Conservation (phyloP, 2,329 filamentous ascomycete genomes). For the Pleoardoris graminearum region DNA sequence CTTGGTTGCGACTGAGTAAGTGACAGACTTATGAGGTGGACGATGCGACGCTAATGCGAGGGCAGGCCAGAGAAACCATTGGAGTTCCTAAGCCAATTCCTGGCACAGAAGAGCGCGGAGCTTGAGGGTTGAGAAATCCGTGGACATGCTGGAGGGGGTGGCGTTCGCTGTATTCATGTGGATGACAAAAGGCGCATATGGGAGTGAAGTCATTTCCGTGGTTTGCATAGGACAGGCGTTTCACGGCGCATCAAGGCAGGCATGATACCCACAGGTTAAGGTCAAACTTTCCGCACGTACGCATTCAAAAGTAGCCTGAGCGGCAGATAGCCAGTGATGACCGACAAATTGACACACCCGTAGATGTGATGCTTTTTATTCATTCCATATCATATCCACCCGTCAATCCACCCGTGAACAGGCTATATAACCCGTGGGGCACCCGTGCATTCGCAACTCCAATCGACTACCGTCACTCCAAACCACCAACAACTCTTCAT, state of each 20-base stretch:
- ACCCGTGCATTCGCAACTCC: conserved; percentile 44
- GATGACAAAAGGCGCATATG: background rate
- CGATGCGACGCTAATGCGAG: background rate
- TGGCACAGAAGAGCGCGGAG: conserved; percentile 53
- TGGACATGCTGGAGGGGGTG: background rate
- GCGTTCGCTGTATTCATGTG: background rate
- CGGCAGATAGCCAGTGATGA: background rate
- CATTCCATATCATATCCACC: conserved; percentile 42
- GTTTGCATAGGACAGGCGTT: conserved; percentile 10
- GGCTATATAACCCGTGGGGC: conserved; percentile 39
- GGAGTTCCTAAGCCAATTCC: conserved; percentile 53
- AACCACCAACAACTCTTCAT: conserved; percentile 45
- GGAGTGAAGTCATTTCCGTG: background rate
- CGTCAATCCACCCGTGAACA: conserved; percentile 25
- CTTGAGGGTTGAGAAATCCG: conserved; percentile 46
- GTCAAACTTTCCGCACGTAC: background rate
- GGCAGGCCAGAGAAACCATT: conserved; percentile 55
- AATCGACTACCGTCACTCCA: conserved; percentile 30
- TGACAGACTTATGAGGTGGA: background rate
- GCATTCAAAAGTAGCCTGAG: background rate
- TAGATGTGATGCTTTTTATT: conserved; percentile 42
- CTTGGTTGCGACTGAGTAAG: conserved; percentile 51
- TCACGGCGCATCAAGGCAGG: conserved; percentile 11
- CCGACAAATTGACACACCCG: conserved; percentile 9
- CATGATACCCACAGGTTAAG: conserved; percentile 23